Base-by-base conservation (phyloP, 2,329 filamentous ascomycete genomes). In the Torrubiella hemipterigena region DNA sequence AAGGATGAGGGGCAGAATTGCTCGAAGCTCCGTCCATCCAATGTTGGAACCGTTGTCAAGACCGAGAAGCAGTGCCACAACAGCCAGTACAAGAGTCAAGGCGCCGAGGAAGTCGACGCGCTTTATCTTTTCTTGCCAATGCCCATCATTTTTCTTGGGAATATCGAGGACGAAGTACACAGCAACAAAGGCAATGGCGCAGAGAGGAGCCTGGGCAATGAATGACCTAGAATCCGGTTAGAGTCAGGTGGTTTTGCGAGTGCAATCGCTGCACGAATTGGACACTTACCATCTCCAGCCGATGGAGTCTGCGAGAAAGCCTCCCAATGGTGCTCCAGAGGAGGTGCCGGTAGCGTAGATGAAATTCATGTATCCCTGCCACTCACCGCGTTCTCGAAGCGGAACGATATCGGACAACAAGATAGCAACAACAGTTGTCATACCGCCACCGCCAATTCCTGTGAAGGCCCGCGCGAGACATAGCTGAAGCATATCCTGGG, bases 81-180 rank as follows among this genome's bases (percentile, higher is more conserved):
- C 73, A 5, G 81, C 78, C 3, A 63, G 45, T 17, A 83, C 65
- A 12, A 89, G 69, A 13, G 73, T 62, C 17, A 71, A 53, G 3
- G 81, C 81, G 6, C 83, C 82, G 1, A 80, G 55, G 43, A 86
- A 85, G 50, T 89, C 83, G 42, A 89, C 68, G 19, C 73, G 72
- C 13, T 59, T 55, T 10, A 87, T 53, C 47, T 84, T 84, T 21
- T 64, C 51, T 39, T 63, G 65, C 77, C 77, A 82, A 50, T 80
- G 66, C 34, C 70, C 59, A 23, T 76, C 69, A 6, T 56, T 54
- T 33, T 58, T 57, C 2, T 78, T 75, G 2, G 80, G 78, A 1
- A 83, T 54, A 29, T 79, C 55, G 10, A 87, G 65, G 23, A 68
- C 60, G n/a, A 74, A 45, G 29, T 65, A 65, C 12, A 85, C 80